These are phyloP conservation scores for Aspergillus intermedius DNA, from an alignment of 2,329 filamentous ascomycete genomes.

Conservation along the genomic window DNA sequence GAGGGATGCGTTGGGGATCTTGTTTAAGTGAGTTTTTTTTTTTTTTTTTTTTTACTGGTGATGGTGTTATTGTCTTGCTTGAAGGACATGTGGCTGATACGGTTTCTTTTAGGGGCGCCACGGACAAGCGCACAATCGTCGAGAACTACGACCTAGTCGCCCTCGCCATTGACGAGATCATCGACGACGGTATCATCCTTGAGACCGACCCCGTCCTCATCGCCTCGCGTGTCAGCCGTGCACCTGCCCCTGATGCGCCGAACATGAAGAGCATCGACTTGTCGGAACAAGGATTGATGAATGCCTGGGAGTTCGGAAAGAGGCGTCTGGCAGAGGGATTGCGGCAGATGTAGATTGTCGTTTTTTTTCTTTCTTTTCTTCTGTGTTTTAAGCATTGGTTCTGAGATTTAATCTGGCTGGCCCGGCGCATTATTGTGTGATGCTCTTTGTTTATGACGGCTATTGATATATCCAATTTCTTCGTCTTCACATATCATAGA, in stretches of 20 bases:
- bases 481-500: too few relatives aligned
- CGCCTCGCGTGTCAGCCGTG: slow-evolving; percentile 83
- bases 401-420: slow-evolving; percentile 27
- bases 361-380: slow-evolving; percentile 10
- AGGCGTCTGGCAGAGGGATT: slow-evolving; percentile 84
- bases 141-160: slow-evolving; percentile 98
- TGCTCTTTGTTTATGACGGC: slow-evolving; percentile 16
- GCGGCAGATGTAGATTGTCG: slow-evolving; percentile 48
- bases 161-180: slow-evolving; percentile 88
- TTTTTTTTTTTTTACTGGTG: neutral
- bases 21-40: slow-evolving; percentile 67
- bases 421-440: slow-evolving; percentile 28
- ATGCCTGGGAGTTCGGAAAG: slow-evolving; percentile 89
- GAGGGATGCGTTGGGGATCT: slow-evolving; percentile 78
- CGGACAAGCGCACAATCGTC: slow-evolving; percentile 94
- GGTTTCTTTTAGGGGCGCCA: slow-evolving; percentile 63
- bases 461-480: slow-evolving; percentile 1
- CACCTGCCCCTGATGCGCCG: slow-evolving; percentile 78
- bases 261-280: slow-evolving; percentile 92
- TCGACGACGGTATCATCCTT: slow-evolving; percentile 92
- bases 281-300: slow-evolving; percentile 90
- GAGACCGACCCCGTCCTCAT: slow-evolving; percentile 96
- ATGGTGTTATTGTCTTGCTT: neutral
- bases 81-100: slow-evolving; percentile 10
- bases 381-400: slow-evolving; percentile 10